phyloP scores from a whole-genome alignment of 2,329 filamentous ascomycete species.

The Tricladium varicosporioides region DNA sequence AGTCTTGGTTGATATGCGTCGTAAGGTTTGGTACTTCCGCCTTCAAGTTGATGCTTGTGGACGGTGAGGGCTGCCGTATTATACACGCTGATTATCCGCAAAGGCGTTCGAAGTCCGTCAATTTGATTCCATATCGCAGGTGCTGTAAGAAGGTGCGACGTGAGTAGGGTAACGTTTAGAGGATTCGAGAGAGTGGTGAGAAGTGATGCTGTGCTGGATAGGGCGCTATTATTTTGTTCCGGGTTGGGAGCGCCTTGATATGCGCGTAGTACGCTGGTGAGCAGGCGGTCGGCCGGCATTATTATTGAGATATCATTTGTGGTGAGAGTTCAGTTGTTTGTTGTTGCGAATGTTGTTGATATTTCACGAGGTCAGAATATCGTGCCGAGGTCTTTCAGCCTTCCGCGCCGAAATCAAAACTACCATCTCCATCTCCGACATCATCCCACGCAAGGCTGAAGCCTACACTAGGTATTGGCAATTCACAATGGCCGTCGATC shows the following conservation, averaged over 20 bases:
- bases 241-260: slow-evolving; percentile 29
- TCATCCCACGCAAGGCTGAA: slow-evolving; percentile 9
- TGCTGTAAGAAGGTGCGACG: slow-evolving; percentile 55
- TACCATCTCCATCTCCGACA: background rate
- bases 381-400: slow-evolving; percentile 14
- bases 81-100: slow-evolving; percentile 55
- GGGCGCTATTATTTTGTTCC: slow-evolving; percentile 29
- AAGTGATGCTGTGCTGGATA: slow-evolving; percentile 53
- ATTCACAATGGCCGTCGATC: slow-evolving; percentile 13
- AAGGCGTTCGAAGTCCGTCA: slow-evolving; percentile 49
- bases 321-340: slow-evolving; percentile 1
- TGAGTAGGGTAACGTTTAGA: slow-evolving; percentile 56
- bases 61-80: slow-evolving; percentile 46
- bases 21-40: slow-evolving; percentile 29
- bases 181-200: slow-evolving; percentile 58
- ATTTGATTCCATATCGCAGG: slow-evolving; percentile 55
- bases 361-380: background rate
- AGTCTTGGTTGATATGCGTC: slow-evolving; percentile 33
- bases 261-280: slow-evolving; percentile 33
- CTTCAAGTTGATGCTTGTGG: slow-evolving; percentile 33
- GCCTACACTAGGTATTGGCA: background rate
- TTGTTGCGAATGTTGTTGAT: background rate
- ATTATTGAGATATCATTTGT: slow-evolving; percentile 12
- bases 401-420: slow-evolving; percentile 1
- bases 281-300: slow-evolving; percentile 34